A percentile compares a stretch with the other conserved stretches of the same genome.
Conservation (phyloP, 2,329 filamentous ascomycete genomes). For the Diplodia mutila region DNA sequence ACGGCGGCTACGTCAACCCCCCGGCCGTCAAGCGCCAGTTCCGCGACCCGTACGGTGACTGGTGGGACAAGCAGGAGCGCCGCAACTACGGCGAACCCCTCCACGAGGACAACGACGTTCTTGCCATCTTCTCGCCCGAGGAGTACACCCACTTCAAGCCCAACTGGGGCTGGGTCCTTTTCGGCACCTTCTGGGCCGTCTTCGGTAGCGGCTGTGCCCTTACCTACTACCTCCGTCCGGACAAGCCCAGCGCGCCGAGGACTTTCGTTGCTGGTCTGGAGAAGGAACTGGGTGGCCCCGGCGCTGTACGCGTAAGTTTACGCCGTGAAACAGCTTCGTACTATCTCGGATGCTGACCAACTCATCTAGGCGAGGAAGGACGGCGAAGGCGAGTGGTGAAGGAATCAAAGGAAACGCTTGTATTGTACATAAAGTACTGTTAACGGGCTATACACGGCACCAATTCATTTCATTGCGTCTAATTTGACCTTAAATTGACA, state of each 20-base stretch:
- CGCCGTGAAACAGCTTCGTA: not conserved
- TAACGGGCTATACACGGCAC: not conserved
- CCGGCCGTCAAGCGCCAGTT: constrained; percentile 82
- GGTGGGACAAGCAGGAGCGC: constrained; percentile 98
- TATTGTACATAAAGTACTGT: constrained; percentile 18
- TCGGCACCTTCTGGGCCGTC: constrained; percentile 49
- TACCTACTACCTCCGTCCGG: constrained; percentile 49
- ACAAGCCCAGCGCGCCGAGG: constrained; percentile 50
- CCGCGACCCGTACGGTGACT: constrained; percentile 89
- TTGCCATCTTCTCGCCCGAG: constrained; percentile 86
- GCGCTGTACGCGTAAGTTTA: constrained; percentile 45
- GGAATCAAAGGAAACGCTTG: not conserved
- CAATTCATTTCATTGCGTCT: constrained; percentile 15
- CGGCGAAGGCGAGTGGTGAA: constrained; percentile 29
- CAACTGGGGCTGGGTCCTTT: constrained; percentile 68
- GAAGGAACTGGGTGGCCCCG: constrained; percentile 52
- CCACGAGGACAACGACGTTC: constrained; percentile 93
- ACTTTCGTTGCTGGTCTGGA: constrained; percentile 54
- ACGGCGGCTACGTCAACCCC: constrained; percentile 82
- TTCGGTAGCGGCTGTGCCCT: constrained; percentile 47
- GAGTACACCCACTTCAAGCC: constrained; percentile 85
- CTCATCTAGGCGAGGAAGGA: constrained; percentile 28
- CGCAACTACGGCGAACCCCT: constrained; percentile 96
- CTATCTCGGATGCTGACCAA: not conserved
- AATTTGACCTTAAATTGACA: not conserved